A percentile compares a stretch with the other conserved stretches of the same genome.
Conservation (phyloP, 1,139 yeast genomes). For the Kurtzmaniella quercitrusa region DNA sequence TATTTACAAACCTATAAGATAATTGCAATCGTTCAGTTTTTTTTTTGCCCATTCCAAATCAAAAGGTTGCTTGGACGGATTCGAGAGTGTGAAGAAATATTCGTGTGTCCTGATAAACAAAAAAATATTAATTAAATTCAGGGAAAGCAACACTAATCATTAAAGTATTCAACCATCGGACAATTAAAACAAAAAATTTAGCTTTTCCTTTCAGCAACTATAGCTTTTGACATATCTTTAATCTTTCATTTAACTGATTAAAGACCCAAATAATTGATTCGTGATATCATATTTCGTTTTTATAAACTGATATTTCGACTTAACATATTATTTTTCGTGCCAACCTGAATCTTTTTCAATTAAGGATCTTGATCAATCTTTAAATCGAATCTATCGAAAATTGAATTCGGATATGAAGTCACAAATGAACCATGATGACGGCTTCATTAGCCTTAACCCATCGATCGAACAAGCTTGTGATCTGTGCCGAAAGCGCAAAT, state of each 20-base stretch:
- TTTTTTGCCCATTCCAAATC: background rate
- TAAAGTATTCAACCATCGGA: background rate
- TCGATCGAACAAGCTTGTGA: slow-evolving; percentile 52
- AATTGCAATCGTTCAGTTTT: background rate
- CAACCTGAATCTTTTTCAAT: too few relatives aligned
- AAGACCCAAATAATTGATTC: too few relatives aligned
- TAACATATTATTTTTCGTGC: too few relatives aligned
- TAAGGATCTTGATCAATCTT: too few relatives aligned
- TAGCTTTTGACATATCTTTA: background rate
- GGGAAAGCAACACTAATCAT: background rate
- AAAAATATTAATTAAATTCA: background rate
- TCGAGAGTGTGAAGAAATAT: too few relatives aligned
- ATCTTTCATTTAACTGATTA: background rate
- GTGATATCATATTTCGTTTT: too few relatives aligned
- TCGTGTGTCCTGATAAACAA: background rate
- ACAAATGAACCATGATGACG: slow-evolving; percentile 2
- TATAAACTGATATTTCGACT: too few relatives aligned
- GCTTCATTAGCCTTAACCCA: slow-evolving; percentile 1
- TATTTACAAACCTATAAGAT: background rate
- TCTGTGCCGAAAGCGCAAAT: slow-evolving; percentile 55
- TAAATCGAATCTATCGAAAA: too few relatives aligned
- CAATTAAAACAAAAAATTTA: background rate
- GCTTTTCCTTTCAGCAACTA: background rate
- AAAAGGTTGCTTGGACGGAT: too few relatives aligned
- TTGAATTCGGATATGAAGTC: too few relatives aligned